Evolutionary conservation across 108 stramenopile species (phyloP).

Genomic region (Pelagomonas calceolata): DNA sequence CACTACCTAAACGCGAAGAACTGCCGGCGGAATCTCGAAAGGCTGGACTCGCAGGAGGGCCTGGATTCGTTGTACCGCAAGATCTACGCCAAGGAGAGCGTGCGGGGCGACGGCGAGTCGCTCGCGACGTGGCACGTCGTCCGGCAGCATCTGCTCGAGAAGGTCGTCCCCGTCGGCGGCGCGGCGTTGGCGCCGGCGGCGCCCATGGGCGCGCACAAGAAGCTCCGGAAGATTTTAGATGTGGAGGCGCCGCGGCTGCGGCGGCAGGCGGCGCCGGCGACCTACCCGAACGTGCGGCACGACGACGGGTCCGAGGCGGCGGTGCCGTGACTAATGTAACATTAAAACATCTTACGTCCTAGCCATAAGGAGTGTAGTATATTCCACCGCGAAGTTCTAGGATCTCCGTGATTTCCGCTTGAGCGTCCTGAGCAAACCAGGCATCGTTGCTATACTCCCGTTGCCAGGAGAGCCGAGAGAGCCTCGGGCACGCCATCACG

Average conservation of each 20-base stretch:
- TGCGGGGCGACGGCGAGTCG: slow-evolving; percentile 21
- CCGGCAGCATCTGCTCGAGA: slow-evolving; percentile 6
- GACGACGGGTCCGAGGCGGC: too few species aligned
- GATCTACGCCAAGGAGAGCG: slow-evolving; percentile 1
- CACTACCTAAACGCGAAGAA: slow-evolving; percentile 1
- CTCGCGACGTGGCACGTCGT: slow-evolving; percentile 16
- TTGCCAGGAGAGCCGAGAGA: too few species aligned
- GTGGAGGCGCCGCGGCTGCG: slow-evolving; percentile 17
- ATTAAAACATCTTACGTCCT: too few species aligned
- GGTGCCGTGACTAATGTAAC: too few species aligned
- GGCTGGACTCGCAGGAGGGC: neutral
- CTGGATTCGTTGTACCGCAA: slow-evolving; percentile 16
- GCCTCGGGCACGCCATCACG: too few species aligned
- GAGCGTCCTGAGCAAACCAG: too few species aligned
- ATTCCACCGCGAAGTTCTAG: too few species aligned
- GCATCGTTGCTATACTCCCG: too few species aligned
- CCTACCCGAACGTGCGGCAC: neutral
- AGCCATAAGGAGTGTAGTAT: too few species aligned
- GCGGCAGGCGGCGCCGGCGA: slow-evolving; percentile 7
- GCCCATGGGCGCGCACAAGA: neutral
- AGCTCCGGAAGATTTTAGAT: slow-evolving; percentile 4
- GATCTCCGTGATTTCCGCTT: too few species aligned
- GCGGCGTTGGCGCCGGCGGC: neutral
- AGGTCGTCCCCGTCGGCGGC: slow-evolving; percentile 1
- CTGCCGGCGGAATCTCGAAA: neutral